Evolutionary conservation across 1,284 basidiomycete genomes (phyloP).

Genomic region (Spongiforma sp.): DNA sequence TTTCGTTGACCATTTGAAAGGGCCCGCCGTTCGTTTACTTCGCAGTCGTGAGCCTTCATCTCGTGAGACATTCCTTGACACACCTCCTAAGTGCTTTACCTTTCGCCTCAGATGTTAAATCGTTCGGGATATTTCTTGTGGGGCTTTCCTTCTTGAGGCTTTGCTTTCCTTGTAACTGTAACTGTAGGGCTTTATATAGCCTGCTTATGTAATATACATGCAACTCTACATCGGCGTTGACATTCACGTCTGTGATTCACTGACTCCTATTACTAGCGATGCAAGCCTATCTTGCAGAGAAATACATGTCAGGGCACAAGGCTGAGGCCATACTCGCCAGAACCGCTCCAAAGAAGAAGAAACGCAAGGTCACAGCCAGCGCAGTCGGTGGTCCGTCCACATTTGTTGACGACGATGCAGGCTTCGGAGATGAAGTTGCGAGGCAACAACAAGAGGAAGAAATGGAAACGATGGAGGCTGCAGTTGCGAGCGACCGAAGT

Average conservation of each 20-base stretch:
- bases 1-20: no score
- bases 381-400: slow-evolving; percentile 41
- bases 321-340: slow-evolving; percentile 92
- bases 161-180: no score
- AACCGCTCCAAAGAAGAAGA: slow-evolving; percentile 67
- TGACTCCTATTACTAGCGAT: slow-evolving; percentile 38
- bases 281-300: slow-evolving; percentile 80
- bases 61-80: no score
- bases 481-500: slow-evolving; percentile 68
- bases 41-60: no score
- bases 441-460: slow-evolving; percentile 51
- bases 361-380: slow-evolving; percentile 59
- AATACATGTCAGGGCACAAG: slow-evolving; percentile 97
- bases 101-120: no score
- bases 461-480: slow-evolving; percentile 62
- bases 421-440: slow-evolving; percentile 55
- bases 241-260: no score
- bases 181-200: no score
- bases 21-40: no score
- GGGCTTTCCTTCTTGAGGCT: no score
- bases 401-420: slow-evolving; percentile 73
- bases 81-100: no score
- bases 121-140: no score
- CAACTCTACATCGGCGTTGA: no score
- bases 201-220: slow-evolving; percentile 16